A percentile compares a stretch with the other conserved stretches of the same genome.
Conservation (phyloP, 371 early-diverging fungal genomes). For the Mortierella sp. region DNA sequence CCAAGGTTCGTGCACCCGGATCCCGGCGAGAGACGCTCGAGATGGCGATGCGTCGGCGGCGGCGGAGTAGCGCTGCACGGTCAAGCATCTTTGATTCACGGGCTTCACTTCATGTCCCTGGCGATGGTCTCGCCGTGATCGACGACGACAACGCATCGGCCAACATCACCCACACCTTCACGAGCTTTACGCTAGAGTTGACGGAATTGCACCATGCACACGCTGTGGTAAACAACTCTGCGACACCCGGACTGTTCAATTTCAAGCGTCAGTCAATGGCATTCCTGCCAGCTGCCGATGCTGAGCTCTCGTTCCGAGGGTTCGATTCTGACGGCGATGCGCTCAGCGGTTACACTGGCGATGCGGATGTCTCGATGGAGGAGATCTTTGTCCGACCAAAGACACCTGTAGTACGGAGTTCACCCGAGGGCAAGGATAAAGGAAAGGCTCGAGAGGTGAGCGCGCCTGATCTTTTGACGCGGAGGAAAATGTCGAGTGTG, state of each 20-base stretch:
- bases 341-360: conserved; percentile 44
- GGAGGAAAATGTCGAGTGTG: conserved; percentile 35
- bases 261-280: conserved; percentile 24
- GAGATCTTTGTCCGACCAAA: conserved; percentile 23
- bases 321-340: conserved; percentile 54
- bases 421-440: background rate
- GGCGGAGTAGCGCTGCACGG: conserved; percentile 36
- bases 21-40: conserved; percentile 45
- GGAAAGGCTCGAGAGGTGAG: conserved; percentile 9
- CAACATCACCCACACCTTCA: conserved; percentile 50
- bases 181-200: conserved; percentile 42
- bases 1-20: conserved; percentile 19
- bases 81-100: conserved; percentile 27
- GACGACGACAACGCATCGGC: conserved; percentile 25
- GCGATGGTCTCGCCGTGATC: conserved; percentile 23
- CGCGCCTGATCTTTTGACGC: background rate
- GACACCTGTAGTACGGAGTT: conserved; percentile 9
- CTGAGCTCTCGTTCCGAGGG: conserved; percentile 33
- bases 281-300: conserved; percentile 12
- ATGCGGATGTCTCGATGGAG: conserved; percentile 52
- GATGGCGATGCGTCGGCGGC: conserved; percentile 51
- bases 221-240: conserved; percentile 49
- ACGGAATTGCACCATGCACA: conserved; percentile 42
- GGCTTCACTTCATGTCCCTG: conserved; percentile 1
- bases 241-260: conserved; percentile 40